Evolutionary conservation across 23 red algal genomes (phyloP), one percentile per base, ranked within the genome.

Genomic region (Agarophyton chilense): DNA sequence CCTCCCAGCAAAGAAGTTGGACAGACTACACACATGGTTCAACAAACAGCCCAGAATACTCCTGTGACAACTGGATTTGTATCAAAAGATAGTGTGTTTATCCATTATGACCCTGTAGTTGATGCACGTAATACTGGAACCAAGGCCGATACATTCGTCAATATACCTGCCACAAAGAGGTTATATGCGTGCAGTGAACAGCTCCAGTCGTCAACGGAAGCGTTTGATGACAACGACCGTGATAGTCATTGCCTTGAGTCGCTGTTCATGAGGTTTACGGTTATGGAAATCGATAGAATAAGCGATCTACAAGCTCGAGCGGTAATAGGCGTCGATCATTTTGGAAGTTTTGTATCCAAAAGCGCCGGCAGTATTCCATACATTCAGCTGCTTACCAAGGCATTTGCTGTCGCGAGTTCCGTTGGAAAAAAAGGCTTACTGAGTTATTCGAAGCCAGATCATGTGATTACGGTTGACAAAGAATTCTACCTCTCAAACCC

Each of bases 231-330:
- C 19, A 17, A 38, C 18, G 3, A 80, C 18, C 12, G n/a, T 21
- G 51, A 39, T 17, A 2, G 49, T 39, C 44, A 32, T 1, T 58
- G 77, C 36, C 51, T 61, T 80, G 29, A 80, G 31, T 40, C 33
- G 32, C 39, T 80, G 0, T 50, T 50, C 10, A 14, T 61, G 36
- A 80, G 50, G 46, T 80, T 80, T 21, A 80, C 77, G n/a, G 54
- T 80, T 28, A 80, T 80, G 77, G 77, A 80, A 61, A 80, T 80
- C 21, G 77, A 80, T 34, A 80, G 25, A 32, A 61, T 80, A 61
- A 80, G 77, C 22, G 77, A 80, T 21, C 22, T 80, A 31, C 77
- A 80, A 51, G 77, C 77, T 10, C 77, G 77, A 60, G 77, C 77
- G 2, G 54, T 80, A 16, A 58, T 61, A 16, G 77, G 77, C 10